Conservation (phyloP, 1,284 basidiomycete genomes). For the Ceratobasidium sp. region DNA sequence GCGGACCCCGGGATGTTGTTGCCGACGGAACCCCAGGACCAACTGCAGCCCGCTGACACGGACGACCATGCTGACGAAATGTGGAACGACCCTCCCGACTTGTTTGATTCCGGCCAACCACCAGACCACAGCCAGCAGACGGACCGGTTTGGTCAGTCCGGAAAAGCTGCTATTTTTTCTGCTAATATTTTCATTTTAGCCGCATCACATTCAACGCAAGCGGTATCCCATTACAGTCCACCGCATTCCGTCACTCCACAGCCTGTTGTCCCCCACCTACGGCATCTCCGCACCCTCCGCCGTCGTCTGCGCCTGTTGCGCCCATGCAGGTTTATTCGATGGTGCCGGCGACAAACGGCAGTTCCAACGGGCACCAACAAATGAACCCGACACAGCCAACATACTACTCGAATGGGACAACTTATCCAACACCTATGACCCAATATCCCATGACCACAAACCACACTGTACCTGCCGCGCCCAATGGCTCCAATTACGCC, state of each 20-base stretch:
- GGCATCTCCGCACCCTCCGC: slow-evolving; percentile 9
- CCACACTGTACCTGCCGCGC: neutral
- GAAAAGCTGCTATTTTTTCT: no score
- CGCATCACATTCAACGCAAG: slow-evolving; percentile 5
- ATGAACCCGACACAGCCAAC: slow-evolving; percentile 17
- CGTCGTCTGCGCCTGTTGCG: neutral
- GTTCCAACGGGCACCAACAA: slow-evolving; percentile 8
- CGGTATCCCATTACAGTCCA: neutral
- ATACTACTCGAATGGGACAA: slow-evolving; percentile 28
- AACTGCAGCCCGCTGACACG: neutral
- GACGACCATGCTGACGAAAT: slow-evolving; percentile 15
- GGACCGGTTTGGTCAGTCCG: slow-evolving; percentile 18
- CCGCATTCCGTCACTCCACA: no score
- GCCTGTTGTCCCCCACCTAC: slow-evolving; percentile 4
- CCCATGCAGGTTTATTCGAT: slow-evolving; percentile 17
- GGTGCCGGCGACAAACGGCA: neutral
- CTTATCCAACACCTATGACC: slow-evolving; percentile 12
- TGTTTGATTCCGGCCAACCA: neutral
- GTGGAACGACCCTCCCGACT: slow-evolving; percentile 31
- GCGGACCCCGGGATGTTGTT: slow-evolving; percentile 14
- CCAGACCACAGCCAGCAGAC: neutral
- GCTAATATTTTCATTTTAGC: neutral
- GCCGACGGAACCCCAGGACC: slow-evolving; percentile 27
- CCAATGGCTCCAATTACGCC: neutral
- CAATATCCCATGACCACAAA: slow-evolving; percentile 11